Conservation (phyloP, 176 grass and related monocot genomes). For the Cocos nucifera region DNA sequence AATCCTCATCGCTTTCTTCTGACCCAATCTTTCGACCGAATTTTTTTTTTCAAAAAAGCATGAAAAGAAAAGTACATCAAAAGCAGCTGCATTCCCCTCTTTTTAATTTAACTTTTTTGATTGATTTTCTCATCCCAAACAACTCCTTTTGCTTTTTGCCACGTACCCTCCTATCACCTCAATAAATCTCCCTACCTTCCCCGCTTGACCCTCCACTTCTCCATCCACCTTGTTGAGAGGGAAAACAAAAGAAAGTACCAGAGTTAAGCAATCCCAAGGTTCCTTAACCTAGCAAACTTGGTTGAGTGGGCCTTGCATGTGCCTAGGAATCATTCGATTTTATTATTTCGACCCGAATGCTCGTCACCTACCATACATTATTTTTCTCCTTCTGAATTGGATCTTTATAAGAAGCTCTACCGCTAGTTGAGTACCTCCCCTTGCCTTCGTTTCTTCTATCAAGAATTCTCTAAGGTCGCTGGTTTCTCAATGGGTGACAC, state of each 20-base stretch:
- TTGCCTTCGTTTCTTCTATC: background rate
- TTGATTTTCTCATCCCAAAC: background rate
- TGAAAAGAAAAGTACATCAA: no score
- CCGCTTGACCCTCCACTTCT: constrained; percentile 7
- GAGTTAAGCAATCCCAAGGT: constrained; percentile 1
- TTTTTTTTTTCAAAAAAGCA: background rate
- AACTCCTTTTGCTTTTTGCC: constrained; percentile 14
- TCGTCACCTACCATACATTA: constrained; percentile 16
- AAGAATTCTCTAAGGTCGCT: no score
- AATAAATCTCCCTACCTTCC: constrained; percentile 27
- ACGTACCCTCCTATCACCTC: constrained; percentile 6
- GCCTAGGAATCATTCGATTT: constrained; percentile 15
- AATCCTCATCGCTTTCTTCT: constrained; percentile 18
- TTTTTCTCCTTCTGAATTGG: background rate
- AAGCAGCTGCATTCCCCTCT: no score
- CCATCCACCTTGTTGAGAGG: background rate
- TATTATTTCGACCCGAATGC: constrained; percentile 24
- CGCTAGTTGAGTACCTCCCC: constrained; percentile 4
- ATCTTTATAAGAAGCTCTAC: constrained; percentile 11
- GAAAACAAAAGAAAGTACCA: constrained; percentile 5
- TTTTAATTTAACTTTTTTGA: constrained; percentile 3
- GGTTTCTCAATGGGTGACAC: constrained; percentile 26
- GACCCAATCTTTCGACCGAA: constrained; percentile 4
- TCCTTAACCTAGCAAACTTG: constrained; percentile 15
- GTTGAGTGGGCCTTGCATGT: constrained; percentile 20